phyloP scores from a whole-genome alignment of 1,284 basidiomycete genomes.

The Irpex sp. region DNA sequence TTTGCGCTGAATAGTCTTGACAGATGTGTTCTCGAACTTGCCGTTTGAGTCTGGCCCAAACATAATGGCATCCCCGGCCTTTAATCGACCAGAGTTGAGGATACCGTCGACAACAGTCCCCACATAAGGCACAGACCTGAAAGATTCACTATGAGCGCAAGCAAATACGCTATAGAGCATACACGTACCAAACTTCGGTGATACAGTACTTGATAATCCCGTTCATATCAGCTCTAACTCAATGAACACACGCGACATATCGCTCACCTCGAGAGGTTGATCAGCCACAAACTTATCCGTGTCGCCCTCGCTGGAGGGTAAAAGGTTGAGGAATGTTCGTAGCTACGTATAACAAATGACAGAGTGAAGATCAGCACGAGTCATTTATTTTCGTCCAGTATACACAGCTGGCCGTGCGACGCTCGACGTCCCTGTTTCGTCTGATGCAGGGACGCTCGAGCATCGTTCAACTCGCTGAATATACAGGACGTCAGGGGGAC shows the following conservation, averaged over 20 bases:
- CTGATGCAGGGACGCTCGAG: not conserved
- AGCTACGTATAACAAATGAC: conserved; percentile 38
- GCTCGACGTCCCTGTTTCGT: not conserved
- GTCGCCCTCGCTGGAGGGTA: conserved; percentile 82
- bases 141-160: not conserved
- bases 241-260: not conserved
- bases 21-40: conserved; percentile 76
- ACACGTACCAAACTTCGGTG: conserved; percentile 63
- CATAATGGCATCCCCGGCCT: conserved; percentile 78
- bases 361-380: not conserved
- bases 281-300: conserved; percentile 78
- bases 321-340: conserved; percentile 81
- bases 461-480: not conserved
- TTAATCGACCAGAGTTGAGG: conserved; percentile 73
- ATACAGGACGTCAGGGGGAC: not conserved
- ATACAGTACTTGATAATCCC: conserved; percentile 59
- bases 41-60: conserved; percentile 95
- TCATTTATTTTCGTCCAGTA: no score
- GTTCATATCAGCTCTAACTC: conserved; percentile 3
- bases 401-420: no score
- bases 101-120: conserved; percentile 96
- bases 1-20: conserved; percentile 96
- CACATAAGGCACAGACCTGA: conserved; percentile 85
- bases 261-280: conserved; percentile 79
- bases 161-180: conserved; percentile 17